phyloP scores from a whole-genome alignment of 1,139 yeast species.

The Debaryomyces sp. region DNA sequence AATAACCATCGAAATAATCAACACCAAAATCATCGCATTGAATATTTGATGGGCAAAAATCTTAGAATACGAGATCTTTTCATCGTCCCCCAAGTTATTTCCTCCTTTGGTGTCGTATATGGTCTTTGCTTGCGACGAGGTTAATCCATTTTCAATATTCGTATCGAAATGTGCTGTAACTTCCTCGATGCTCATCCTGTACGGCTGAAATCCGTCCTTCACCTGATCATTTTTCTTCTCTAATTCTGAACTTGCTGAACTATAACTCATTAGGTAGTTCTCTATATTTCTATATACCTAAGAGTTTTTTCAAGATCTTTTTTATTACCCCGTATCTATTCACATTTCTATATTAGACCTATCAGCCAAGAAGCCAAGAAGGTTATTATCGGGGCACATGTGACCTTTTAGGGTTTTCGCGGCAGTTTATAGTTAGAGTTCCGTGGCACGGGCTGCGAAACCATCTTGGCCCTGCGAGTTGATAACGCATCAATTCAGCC shows the following conservation, averaged over 20 bases:
- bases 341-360: neutral
- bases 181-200: conserved; percentile 34
- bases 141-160: conserved; percentile 50
- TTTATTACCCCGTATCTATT: neutral
- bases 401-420: neutral
- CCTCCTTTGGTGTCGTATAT: conserved; percentile 46
- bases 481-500: neutral
- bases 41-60: conserved; percentile 71
- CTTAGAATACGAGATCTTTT: conserved; percentile 54
- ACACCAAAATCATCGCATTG: conserved; percentile 80
- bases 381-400: neutral
- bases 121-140: conserved; percentile 34
- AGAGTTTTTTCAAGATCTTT: no score
- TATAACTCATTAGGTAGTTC: conserved; percentile 3
- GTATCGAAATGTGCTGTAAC: conserved; percentile 43
- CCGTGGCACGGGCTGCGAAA: neutral
- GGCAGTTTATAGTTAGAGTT: neutral
- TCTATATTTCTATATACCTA: neutral
- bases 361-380: conserved; percentile 9
- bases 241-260: conserved; percentile 10
- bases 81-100: conserved; percentile 65
- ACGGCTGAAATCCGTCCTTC: conserved; percentile 23
- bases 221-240: conserved; percentile 15
- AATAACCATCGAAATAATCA: conserved; percentile 73
- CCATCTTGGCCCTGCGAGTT: neutral